A percentile compares a stretch with the other conserved stretches of the same genome.
Evolutionary conservation across 2,329 filamentous ascomycete species (phyloP).

Genomic region (Fonsecaea erecta): DNA sequence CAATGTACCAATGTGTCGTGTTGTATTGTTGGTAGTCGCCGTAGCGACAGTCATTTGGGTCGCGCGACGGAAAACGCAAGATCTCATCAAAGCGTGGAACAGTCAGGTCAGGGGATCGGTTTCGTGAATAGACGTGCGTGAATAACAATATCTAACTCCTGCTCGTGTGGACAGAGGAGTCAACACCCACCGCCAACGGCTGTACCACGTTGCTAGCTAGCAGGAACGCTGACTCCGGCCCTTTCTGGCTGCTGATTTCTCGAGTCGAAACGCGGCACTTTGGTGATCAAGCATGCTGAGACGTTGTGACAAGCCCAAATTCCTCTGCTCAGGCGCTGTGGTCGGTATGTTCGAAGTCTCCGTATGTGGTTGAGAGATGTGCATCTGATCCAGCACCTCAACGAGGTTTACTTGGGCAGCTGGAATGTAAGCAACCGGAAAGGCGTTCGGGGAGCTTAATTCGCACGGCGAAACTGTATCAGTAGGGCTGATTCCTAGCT

Average conservation of each 20-base stretch:
- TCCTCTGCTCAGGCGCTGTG: neutral
- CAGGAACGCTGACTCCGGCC: neutral
- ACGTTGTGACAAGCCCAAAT: neutral
- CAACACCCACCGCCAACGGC: neutral
- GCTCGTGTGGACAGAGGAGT: neutral
- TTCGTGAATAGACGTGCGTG: neutral
- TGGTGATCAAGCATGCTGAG: neutral
- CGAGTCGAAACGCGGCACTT: constrained; percentile 5
- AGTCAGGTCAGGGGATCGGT: neutral
- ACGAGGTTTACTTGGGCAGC: neutral
- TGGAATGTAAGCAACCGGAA: neutral
- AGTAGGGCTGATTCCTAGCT: constrained; percentile 12
- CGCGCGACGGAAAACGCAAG: neutral
- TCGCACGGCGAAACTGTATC: constrained; percentile 22
- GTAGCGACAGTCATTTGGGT: neutral
- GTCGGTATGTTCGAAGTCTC: neutral
- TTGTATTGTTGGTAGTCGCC: neutral
- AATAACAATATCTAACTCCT: neutral
- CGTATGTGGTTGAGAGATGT: neutral
- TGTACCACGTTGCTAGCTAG: constrained; percentile 1
- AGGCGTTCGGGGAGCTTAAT: constrained; percentile 2
- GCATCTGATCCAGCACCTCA: neutral
- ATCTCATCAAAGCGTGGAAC: neutral
- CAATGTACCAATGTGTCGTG: neutral
- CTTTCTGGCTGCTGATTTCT: constrained; percentile 7